Conservation (phyloP, 2,329 filamentous ascomycete species). For the Gaeumannomyces sp. region DNA sequence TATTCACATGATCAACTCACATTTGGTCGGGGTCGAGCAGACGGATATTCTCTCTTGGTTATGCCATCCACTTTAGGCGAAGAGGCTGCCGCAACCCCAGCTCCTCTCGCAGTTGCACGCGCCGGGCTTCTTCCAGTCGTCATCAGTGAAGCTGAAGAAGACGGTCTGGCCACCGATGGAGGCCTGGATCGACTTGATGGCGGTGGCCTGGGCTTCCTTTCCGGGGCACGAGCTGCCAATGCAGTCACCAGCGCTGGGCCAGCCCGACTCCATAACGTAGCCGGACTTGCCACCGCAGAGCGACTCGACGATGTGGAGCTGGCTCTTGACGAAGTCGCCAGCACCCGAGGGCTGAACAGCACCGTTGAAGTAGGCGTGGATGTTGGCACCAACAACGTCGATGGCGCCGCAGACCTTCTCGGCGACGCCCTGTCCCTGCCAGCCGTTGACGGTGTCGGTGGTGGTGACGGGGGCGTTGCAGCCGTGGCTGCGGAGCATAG, state of each 20-base stretch:
- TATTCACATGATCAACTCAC: not conserved
- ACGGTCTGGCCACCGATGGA: conserved; percentile 61
- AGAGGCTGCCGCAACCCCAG: conserved; percentile 63
- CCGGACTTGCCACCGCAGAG: conserved; percentile 67
- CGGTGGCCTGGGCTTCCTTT: conserved; percentile 57
- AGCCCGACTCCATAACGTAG: conserved; percentile 86
- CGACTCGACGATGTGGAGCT: conserved; percentile 64
- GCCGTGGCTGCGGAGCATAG: conserved; percentile 53
- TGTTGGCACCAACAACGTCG: conserved; percentile 77
- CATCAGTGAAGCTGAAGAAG: conserved; percentile 77
- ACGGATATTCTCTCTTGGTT: not conserved
- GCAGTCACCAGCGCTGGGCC: conserved; percentile 64
- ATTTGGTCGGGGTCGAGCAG: not conserved
- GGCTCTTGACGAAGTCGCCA: conserved; percentile 68
- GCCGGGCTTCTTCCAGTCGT: conserved; percentile 73
- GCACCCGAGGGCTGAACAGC: conserved; percentile 56
- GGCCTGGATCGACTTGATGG: conserved; percentile 65
- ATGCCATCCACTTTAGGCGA: conserved; percentile 20
- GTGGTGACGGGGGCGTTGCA: conserved; percentile 76
- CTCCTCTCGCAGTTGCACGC: conserved; percentile 68
- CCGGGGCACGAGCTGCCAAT: conserved; percentile 72
- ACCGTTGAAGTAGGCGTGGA: conserved; percentile 91
- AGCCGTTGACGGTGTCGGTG: conserved; percentile 76
- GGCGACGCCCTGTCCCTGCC: conserved; percentile 56
- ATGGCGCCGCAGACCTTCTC: conserved; percentile 62